Conservation (phyloP, 306 rosid genomes). For the Ammopiptanthus mongolicus region DNA sequence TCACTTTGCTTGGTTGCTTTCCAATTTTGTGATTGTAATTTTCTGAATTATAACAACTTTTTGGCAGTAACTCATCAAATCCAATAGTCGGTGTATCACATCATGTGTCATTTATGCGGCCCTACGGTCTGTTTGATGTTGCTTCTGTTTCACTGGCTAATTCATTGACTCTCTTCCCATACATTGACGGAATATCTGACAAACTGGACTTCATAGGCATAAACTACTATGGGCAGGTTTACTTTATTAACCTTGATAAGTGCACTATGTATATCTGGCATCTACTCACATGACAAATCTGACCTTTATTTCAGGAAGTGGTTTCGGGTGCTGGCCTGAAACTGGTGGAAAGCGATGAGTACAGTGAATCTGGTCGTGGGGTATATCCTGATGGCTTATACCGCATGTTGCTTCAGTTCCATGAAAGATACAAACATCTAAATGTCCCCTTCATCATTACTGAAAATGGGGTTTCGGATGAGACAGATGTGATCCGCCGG, state of each 20-base stretch:
- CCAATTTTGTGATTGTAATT: slow-evolving; percentile 14
- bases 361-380: slow-evolving; percentile 98
- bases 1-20: slow-evolving; percentile 8
- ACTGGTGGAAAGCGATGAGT: slow-evolving; percentile 86
- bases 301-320: slow-evolving; percentile 56
- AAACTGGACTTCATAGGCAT: slow-evolving; percentile 88
- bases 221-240: slow-evolving; percentile 96
- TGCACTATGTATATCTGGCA: slow-evolving; percentile 2
- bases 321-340: slow-evolving; percentile 77
- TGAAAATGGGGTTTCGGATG: slow-evolving; percentile 91
- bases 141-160: slow-evolving; percentile 77
- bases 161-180: slow-evolving; percentile 76
- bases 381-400: slow-evolving; percentile 97
- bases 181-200: slow-evolving; percentile 67
- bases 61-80: slow-evolving; percentile 45
- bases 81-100: slow-evolving; percentile 78
- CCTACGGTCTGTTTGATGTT: slow-evolving; percentile 82
- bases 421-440: slow-evolving; percentile 87
- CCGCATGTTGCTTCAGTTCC: slow-evolving; percentile 84
- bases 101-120: slow-evolving; percentile 95
- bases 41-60: slow-evolving; percentile 19
- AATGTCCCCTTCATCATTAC: slow-evolving; percentile 73
- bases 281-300: slow-evolving; percentile 12
- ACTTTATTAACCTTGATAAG: slow-evolving; percentile 19
- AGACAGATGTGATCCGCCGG: slow-evolving; percentile 83